These are phyloP conservation scores for Penicillium desertorum DNA, from an alignment of 495 filamentous ascomycete genomes.

Conservation along the genomic window DNA sequence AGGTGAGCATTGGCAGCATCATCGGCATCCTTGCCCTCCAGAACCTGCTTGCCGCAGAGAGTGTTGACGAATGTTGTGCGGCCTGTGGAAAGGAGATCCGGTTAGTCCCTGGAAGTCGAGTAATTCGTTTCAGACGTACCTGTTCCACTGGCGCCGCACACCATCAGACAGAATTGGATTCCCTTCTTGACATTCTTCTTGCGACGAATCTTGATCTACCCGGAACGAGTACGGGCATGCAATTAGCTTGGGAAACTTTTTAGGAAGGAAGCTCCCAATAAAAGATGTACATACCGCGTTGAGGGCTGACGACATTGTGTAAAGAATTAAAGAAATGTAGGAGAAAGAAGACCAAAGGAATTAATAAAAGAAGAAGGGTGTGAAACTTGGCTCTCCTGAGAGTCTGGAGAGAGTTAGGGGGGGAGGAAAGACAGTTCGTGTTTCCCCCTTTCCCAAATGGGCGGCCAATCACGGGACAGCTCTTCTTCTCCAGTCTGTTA, in stretches of 20 bases:
- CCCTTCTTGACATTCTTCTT: constrained; percentile 99
- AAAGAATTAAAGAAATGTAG: constrained; percentile 25
- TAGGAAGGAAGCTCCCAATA: constrained; percentile 35
- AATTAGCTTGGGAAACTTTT: constrained; percentile 28
- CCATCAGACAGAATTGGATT: constrained; percentile 99
- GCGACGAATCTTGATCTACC: constrained; percentile 88
- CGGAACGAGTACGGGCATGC: constrained; percentile 19
- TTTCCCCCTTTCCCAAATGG: constrained; percentile 34
- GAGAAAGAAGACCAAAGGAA: constrained; percentile 21
- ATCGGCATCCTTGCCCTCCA: constrained; percentile 84
- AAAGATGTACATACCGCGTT: constrained; percentile 58
- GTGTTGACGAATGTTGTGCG: constrained; percentile 99
- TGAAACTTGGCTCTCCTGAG: constrained; percentile 24
- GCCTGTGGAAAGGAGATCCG: constrained; percentile 51
- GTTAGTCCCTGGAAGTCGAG: constrained; percentile 31
- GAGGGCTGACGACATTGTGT: constrained; percentile 60
- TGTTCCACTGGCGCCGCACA: constrained; percentile 97
- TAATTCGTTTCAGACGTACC: constrained; percentile 57
- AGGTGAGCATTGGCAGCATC: constrained; percentile 84
- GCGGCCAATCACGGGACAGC: constrained; percentile 31
- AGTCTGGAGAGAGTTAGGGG: constrained; percentile 18
- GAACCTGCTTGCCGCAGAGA: constrained; percentile 90
- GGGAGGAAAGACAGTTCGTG: constrained; percentile 31
- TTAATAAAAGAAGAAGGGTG: constrained; percentile 21
- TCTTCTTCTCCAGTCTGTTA: constrained; percentile 12